A percentile compares a stretch with the other conserved stretches of the same genome.
Evolutionary conservation across 306 rosid genomes (phyloP).

Genomic region (Gleditsia sinensis): DNA sequence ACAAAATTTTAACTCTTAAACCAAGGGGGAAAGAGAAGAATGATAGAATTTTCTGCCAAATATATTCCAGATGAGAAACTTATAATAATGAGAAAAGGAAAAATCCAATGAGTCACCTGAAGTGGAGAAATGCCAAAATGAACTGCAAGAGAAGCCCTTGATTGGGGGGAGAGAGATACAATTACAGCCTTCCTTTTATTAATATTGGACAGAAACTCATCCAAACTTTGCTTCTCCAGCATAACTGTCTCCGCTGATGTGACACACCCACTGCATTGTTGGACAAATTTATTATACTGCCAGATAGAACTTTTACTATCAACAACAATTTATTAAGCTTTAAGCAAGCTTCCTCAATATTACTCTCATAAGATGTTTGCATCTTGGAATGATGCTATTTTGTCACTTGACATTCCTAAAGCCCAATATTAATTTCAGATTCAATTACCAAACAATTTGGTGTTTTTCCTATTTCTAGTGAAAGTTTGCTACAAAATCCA

Average conservation of each 20-base stretch:
- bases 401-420: background rate
- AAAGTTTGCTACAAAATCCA: background rate
- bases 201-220: slow-evolving; percentile 76
- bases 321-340: slow-evolving; percentile 2
- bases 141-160: slow-evolving; percentile 88
- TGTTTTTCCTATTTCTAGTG: background rate
- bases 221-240: slow-evolving; percentile 98
- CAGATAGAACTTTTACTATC: background rate
- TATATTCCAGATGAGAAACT: slow-evolving; percentile 16
- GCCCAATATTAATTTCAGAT: background rate
- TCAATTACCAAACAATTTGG: background rate
- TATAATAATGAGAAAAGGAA: background rate
- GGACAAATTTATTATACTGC: slow-evolving; percentile 30
- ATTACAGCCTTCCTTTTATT: slow-evolving; percentile 67
- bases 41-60: background rate
- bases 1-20: slow-evolving; percentile 12
- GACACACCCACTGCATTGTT: slow-evolving; percentile 80
- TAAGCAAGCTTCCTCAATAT: background rate
- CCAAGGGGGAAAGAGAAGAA: slow-evolving; percentile 4
- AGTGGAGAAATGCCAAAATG: slow-evolving; percentile 86
- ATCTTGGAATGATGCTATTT: background rate
- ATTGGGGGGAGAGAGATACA: slow-evolving; percentile 90
- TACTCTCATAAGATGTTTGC: background rate
- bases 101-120: slow-evolving; percentile 54
- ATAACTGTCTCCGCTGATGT: slow-evolving; percentile 95